Conservation (phyloP, 2,329 filamentous ascomycete genomes). For the Ascochyta rabiei region DNA sequence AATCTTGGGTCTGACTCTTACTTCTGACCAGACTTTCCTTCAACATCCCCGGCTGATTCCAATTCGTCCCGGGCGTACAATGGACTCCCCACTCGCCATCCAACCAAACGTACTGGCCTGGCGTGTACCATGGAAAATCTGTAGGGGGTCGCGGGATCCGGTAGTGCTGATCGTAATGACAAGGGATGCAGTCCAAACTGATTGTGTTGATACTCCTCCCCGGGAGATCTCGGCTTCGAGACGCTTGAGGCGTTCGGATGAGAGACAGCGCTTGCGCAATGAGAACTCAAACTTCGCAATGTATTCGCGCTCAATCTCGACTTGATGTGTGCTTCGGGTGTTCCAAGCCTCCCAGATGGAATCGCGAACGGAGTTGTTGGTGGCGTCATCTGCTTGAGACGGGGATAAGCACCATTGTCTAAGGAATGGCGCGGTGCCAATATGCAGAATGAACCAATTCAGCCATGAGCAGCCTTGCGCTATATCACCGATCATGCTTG, state of each 20-base stretch:
- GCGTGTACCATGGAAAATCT: constrained; percentile 24
- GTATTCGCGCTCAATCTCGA: constrained; percentile 26
- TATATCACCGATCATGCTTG: constrained; percentile 18
- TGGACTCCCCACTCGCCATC: constrained; percentile 7
- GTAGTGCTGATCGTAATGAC: constrained; percentile 24
- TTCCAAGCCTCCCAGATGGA: constrained; percentile 16
- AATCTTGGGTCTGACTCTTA: not conserved
- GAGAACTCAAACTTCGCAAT: constrained; percentile 23
- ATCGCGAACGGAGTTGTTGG: constrained; percentile 9
- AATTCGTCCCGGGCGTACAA: not conserved
- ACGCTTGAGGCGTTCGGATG: constrained; percentile 9
- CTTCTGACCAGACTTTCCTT: not conserved
- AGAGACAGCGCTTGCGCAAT: constrained; percentile 22
- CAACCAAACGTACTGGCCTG: constrained; percentile 8
- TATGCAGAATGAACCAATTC: constrained; percentile 21
- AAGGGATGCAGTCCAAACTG: constrained; percentile 27
- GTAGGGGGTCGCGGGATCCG: constrained; percentile 4
- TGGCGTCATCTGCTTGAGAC: not conserved
- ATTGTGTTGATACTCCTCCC: constrained; percentile 23
- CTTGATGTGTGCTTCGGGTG: constrained; percentile 14
- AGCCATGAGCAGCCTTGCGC: constrained; percentile 28
- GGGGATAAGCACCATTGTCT: constrained; percentile 16
- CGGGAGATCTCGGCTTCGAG: constrained; percentile 18
- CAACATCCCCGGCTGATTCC: constrained; percentile 7
- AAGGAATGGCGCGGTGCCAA: constrained; percentile 18